phyloP scores from a whole-genome alignment of 179 eudicot species.

The Spinacia oleracea region DNA sequence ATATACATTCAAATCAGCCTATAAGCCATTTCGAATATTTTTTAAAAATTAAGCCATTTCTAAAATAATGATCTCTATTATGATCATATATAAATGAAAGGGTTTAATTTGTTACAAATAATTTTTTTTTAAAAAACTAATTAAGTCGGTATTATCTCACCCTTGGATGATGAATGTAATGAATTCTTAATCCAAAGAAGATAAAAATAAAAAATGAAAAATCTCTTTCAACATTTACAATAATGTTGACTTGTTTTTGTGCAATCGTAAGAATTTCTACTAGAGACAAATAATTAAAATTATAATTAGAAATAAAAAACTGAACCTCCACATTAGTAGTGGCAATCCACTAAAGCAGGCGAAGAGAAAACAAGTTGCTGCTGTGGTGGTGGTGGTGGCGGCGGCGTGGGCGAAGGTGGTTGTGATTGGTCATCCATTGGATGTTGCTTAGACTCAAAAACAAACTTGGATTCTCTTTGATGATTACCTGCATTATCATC shows the following conservation, averaged over 20 bases:
- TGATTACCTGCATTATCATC: constrained; percentile 22
- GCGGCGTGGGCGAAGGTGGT: constrained; percentile 2
- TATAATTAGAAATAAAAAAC: neutral
- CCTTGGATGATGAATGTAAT: neutral
- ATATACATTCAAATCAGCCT: too few relatives aligned
- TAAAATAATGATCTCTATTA: neutral
- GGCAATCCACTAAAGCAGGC: constrained; percentile 49
- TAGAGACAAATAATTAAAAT: neutral
- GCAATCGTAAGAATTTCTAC: neutral
- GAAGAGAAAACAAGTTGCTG: constrained; percentile 38
- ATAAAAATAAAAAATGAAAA: neutral
- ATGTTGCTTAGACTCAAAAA: constrained; percentile 31
- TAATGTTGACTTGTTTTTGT: neutral
- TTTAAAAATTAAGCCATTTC: neutral
- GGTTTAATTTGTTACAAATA: neutral
- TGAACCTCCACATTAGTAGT: constrained; percentile 31
- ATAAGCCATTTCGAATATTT: too few relatives aligned
- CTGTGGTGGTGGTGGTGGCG: constrained; percentile 19
- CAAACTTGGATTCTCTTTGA: constrained; percentile 22
- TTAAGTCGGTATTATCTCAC: neutral
- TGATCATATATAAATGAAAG: neutral
- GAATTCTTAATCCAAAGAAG: neutral
- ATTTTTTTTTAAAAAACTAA: neutral
- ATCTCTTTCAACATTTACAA: constrained; percentile 1
- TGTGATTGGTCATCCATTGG: constrained; percentile 7